Evolutionary conservation across 2,329 filamentous ascomycete species (phyloP).

Genomic region (Diaporthe aspalathi): DNA sequence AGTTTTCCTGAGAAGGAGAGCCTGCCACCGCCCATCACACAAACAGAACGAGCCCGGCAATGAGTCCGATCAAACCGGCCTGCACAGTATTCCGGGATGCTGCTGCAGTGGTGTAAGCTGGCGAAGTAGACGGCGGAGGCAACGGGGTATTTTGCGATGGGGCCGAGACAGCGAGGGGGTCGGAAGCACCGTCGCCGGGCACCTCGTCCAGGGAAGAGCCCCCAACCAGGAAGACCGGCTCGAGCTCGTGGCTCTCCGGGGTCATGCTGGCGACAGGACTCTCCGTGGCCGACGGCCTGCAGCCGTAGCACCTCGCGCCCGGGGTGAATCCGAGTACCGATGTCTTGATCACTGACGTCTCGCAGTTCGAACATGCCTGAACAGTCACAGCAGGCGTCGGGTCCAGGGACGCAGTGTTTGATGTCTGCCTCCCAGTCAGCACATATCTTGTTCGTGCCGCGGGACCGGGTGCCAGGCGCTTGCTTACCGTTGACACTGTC

Average conservation of each 20-base stretch:
- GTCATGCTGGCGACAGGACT: constrained; percentile 16
- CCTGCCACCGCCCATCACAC: constrained; percentile 1
- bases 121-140: not conserved
- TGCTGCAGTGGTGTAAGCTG: constrained; percentile 32
- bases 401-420: constrained; percentile 40
- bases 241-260: constrained; percentile 22
- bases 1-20: constrained; percentile 1
- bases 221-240: constrained; percentile 22
- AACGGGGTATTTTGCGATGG: not conserved
- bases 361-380: constrained; percentile 44
- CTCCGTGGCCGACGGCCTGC: constrained; percentile 38
- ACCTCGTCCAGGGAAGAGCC: not conserved
- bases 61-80: not conserved
- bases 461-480: not conserved
- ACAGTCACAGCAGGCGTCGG: constrained; percentile 43
- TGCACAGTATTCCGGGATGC: constrained; percentile 11
- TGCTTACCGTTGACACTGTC: constrained; percentile 45
- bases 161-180: not conserved
- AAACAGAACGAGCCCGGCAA: constrained; percentile 14
- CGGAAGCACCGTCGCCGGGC: not conserved
- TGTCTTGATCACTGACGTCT: constrained; percentile 42
- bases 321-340: constrained; percentile 43
- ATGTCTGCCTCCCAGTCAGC: constrained; percentile 39
- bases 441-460: not conserved
- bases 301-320: constrained; percentile 43